phyloP scores from a whole-genome alignment of 108 stramenopile genomes.

The Fragilaria crotonensis region DNA sequence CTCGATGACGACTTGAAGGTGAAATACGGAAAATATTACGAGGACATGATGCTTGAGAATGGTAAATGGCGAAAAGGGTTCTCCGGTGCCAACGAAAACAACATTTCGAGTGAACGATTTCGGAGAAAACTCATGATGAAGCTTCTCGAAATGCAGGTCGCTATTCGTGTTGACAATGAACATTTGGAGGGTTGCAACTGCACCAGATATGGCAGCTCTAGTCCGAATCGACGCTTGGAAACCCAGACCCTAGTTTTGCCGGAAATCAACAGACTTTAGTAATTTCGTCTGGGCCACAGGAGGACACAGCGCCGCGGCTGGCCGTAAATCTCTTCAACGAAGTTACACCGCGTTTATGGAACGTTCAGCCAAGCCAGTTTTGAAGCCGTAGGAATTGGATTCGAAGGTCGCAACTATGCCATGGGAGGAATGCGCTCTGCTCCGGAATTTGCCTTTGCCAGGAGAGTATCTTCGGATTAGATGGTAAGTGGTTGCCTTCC shows the following conservation, averaged over 20 bases:
- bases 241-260: neutral
- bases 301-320: slow-evolving; percentile 73
- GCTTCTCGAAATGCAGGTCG: slow-evolving; percentile 19
- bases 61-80: neutral
- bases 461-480: slow-evolving; percentile 54
- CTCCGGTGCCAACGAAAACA: neutral
- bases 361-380: slow-evolving; percentile 29
- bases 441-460: slow-evolving; percentile 53
- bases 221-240: neutral
- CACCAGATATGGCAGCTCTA: neutral
- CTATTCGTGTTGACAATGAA: slow-evolving; percentile 7
- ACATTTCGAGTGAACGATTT: neutral
- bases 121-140: slow-evolving; percentile 34
- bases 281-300: slow-evolving; percentile 63
- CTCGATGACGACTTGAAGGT: neutral
- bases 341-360: slow-evolving; percentile 60
- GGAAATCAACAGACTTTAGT: slow-evolving; percentile 4
- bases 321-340: slow-evolving; percentile 67
- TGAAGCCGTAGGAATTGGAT: slow-evolving; percentile 52
- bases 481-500: slow-evolving; percentile 7
- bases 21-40: neutral
- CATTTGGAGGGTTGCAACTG: slow-evolving; percentile 1
- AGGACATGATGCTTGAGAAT: neutral
- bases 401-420: slow-evolving; percentile 60
- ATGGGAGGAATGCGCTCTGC: slow-evolving; percentile 58